A percentile compares a stretch with the other conserved stretches of the same genome.
Conservation (phyloP, 2,329 filamentous ascomycete species). For the Ascochyta fabae region DNA sequence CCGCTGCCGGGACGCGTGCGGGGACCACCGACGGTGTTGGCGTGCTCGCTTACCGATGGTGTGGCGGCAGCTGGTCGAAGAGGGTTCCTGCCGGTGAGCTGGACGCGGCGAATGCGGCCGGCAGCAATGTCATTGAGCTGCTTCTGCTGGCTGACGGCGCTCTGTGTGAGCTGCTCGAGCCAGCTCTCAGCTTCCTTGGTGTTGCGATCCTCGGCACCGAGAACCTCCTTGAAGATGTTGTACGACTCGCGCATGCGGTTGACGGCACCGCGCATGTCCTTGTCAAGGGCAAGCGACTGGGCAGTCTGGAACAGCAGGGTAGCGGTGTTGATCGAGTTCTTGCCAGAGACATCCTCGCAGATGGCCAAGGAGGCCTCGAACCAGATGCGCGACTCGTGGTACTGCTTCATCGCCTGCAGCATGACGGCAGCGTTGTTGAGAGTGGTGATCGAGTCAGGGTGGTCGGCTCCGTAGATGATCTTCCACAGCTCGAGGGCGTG, state of each 20-base stretch:
- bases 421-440: constrained; percentile 99
- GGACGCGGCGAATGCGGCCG: constrained; percentile 73
- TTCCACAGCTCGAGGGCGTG: constrained; percentile 97
- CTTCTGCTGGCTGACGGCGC: constrained; percentile 92
- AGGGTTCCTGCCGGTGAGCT: constrained; percentile 63
- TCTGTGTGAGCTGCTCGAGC: constrained; percentile 95
- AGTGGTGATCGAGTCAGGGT: constrained; percentile 97
- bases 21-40: constrained; percentile 46
- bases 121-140: constrained; percentile 85
- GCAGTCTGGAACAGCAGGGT: constrained; percentile 97
- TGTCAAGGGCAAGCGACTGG: constrained; percentile 92
- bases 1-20: constrained; percentile 42
- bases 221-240: constrained; percentile 88
- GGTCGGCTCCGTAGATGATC: constrained; percentile 89
- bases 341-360: constrained; percentile 88
- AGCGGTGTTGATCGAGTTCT: constrained; percentile 88
- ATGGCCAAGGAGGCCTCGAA: constrained; percentile 91
- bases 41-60: constrained; percentile 59
- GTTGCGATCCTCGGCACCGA: constrained; percentile 92
- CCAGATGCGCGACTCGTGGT: constrained; percentile 93
- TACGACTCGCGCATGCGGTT: constrained; percentile 94
- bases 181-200: constrained; percentile 97
- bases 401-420: constrained; percentile 94
- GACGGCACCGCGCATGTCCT: constrained; percentile 90
- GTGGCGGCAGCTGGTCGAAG: constrained; percentile 68